Evolutionary conservation across 2,329 filamentous ascomycete species (phyloP), one percentile per base, ranked within the genome.

Genomic region (Sarocladiaceae sp.): DNA sequence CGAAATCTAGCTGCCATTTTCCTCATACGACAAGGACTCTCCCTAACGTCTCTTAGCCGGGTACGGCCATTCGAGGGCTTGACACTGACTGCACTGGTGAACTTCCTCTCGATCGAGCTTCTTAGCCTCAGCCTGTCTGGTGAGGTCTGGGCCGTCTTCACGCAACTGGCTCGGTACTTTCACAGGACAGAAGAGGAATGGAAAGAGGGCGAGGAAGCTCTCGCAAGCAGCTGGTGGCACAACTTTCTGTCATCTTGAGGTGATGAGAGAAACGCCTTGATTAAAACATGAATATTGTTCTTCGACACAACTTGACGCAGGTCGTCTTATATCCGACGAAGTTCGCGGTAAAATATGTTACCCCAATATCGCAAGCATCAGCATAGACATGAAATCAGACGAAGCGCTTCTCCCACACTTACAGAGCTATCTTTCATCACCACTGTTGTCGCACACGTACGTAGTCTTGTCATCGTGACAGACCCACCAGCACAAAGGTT

Each of bases 51-150:
- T 26, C 72, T 82, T n/a, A 68, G 69, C 40, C 60, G 64, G 2
- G 55, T 66, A 11, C 68, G 65, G 26, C 17, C 70, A 7, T 56
- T 72, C 23, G 66, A 67, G 7, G 66, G 70, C 1, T 52, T 76
- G 18, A 71, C 67, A 10, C 61, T 67, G 59, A 69, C 68, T 11
- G 70, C 66, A 7, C 50, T 72, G 2, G 61, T 71, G 26, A 81
- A 80, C 59, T 67, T 79, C 50, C 47, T 78, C 4, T 69, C 71
- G 12, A 53, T 73, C 2, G 75, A 81, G 57, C 58, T 79, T 15
- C 37, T 76, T 17, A 71, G 77, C 51, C 55, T 79, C 3, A 57
- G 71, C 7, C 57, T 78, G 17, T 69, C 72, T 6, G 66, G 69
- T 3, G 75, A 75, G 50, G 54, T 75, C 4, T 80, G 77, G 76